Base-by-base conservation (phyloP, 495 filamentous ascomycete species). In the Amorphotheca resinae region DNA sequence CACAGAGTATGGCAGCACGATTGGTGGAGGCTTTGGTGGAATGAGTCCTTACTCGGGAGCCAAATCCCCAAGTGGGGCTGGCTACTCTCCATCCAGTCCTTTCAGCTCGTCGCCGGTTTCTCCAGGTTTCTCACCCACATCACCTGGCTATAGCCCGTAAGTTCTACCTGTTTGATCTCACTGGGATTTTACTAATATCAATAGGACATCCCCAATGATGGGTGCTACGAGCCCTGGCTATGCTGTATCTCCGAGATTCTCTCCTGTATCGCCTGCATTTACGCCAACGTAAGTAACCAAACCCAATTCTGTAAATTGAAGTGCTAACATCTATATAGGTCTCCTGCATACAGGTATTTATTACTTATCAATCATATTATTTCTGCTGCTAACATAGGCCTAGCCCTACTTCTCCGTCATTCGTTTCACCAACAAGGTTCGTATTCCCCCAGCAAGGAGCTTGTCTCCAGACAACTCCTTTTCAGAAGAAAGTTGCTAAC, bases 241-340 rank as follows among this genome's bases (percentile, higher is more conserved):
- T 45, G 82, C 74, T 17, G 72, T 79, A 15, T 85, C 82, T 42
- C 84, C 52, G 3, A 77, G 12, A 69, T 88, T 87, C 57, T 76
- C 69, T 12, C 81, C 84, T 0, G 73, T 77, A 1, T 87, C 81
- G 22, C 84, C 85, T 22, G 84, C 80, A 0, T 93, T 93, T 63
- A 87, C 84, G 18, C 86, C 86, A 1, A 82, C 82, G 2, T n/a
- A n/a, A n/a, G n/a, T n/a, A n/a, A n/a, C n/a, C n/a, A n/a, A n/a
- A n/a, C n/a, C n/a, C n/a, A n/a, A n/a, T n/a, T n/a, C n/a, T n/a
- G n/a, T n/a, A n/a, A n/a, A n/a, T n/a, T n/a, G n/a, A n/a, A n/a
- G n/a, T n/a, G n/a, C n/a, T n/a, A n/a, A n/a, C n/a, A n/a, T n/a
- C n/a, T n/a, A n/a, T n/a, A n/a, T n/a, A n/a, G n/a, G n/a, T 89